Base-by-base conservation (phyloP, 2,329 filamentous ascomycete genomes). In the Alternaria tenuissima region DNA sequence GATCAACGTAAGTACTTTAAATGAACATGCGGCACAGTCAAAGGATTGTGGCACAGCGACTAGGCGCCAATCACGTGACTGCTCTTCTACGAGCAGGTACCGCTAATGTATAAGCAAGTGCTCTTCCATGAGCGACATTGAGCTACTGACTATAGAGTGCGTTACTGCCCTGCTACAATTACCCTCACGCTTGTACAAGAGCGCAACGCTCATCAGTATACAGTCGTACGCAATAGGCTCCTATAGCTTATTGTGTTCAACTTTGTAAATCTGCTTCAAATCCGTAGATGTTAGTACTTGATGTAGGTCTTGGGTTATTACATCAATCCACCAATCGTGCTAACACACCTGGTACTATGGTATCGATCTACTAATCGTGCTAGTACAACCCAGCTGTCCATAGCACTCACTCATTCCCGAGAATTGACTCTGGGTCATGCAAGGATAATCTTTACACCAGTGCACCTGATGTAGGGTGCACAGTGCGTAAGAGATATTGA, bases 251-350 rank as follows among this genome's bases (percentile, higher is more conserved):
- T 0, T 38, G 2, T 38, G 34, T 22, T 43, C 34, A 38, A 38
- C 34, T 38, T 38, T 1, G 34, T 38, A 38, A 26, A 26, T 7
- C 2, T 26, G 0, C 24, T 26, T 2, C 2, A 0, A 26, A 0
- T 26, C 0, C 0, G 0, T 7, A 26, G 1, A 26, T 7, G 7
- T 26, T 7, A 26, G 24, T 26, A 26, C 7, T 7, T 26, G 24
- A 26, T 26, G 0, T 26, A 26, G 0, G 24, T 26, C 7, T 26
- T 0, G 0, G 24, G 24, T 7, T 26, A 0, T 26, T 7, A 26
- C 2, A 26, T 26, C 24, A 7, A 26, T 26, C 0, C 6, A 24
- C 5, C 1, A 24, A 24, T 24, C 24, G 24, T 24, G 24, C 1
- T 2, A 24, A 20, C 20, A 20, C 20, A 20, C 20, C 20, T 20